Percentiles rank a stretch among this genome's conserved stretches.
Conservation (phyloP, 805 yeast species). For the Nakazawaea ishiwadae region DNA sequence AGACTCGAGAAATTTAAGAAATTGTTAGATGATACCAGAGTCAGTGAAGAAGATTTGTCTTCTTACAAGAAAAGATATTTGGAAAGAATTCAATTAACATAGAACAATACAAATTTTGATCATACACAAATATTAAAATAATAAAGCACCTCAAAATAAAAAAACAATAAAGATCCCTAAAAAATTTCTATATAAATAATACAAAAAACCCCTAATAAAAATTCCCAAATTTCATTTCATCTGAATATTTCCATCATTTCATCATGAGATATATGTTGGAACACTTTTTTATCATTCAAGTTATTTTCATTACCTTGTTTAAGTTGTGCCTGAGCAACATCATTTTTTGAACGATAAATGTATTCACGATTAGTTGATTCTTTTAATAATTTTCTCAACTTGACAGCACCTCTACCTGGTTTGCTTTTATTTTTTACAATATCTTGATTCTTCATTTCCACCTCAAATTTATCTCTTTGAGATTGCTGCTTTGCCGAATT, state of each 20-base stretch:
- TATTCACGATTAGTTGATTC: conserved; percentile 6
- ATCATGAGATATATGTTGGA: conserved; percentile 4
- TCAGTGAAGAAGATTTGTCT: conserved; percentile 15
- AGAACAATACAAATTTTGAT: too few relatives aligned
- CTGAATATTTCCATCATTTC: conserved; percentile 19
- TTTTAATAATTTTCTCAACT: conserved; percentile 2
- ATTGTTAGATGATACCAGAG: conserved; percentile 3
- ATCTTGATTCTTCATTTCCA: too few relatives aligned
- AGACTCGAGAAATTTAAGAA: not conserved
- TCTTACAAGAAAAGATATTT: conserved; percentile 18
- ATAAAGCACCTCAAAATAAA: too few relatives aligned
- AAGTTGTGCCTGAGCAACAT: too few relatives aligned
- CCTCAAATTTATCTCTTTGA: conserved; percentile 15
- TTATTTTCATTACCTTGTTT: not conserved
- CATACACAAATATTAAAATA: too few relatives aligned
- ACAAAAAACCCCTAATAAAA: not conserved
- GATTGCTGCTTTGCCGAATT: conserved; percentile 5
- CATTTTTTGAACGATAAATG: conserved; percentile 1
- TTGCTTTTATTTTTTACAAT: not conserved
- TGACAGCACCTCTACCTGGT: not conserved
- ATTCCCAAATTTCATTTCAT: not conserved
- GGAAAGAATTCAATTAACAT: too few relatives aligned
- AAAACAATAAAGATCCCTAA: not conserved
- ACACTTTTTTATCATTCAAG: not conserved
- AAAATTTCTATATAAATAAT: too few relatives aligned